These are phyloP conservation scores for Petrea volubilis DNA, from an alignment of 257 asterid genomes.

Conservation along the genomic window DNA sequence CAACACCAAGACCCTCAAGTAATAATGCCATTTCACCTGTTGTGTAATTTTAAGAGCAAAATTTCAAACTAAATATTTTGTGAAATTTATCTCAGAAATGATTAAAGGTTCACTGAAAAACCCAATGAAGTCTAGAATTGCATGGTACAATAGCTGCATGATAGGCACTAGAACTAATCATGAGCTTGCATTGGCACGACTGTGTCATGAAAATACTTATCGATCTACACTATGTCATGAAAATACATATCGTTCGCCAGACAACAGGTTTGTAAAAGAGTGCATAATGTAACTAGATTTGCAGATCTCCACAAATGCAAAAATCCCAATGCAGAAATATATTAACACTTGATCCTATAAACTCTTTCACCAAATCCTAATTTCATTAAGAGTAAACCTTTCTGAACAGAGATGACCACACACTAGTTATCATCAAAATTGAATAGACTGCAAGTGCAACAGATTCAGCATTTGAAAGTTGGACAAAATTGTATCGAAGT, in stretches of 20 bases:
- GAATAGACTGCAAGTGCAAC: not conserved
- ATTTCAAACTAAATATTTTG: not conserved
- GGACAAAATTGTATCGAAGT: not conserved
- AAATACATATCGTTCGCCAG: not conserved
- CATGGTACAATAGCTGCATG: not conserved
- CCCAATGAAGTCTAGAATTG: not conserved
- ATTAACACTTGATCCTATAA: not conserved
- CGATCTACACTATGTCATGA: not conserved
- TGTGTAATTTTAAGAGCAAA: not conserved
- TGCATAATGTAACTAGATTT: not conserved
- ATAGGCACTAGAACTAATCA: not conserved
- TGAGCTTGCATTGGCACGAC: not conserved
- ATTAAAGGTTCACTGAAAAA: not conserved
- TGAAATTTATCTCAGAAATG: not conserved
- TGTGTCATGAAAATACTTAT: no score
- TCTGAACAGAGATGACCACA: not conserved
- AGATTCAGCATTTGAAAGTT: not conserved
- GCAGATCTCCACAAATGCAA: not conserved
- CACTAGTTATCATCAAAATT: not conserved
- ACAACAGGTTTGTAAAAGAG: no score
- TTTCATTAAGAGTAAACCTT: not conserved
- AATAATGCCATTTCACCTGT: slow-evolving; percentile 96
- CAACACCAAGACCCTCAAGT: slow-evolving; percentile 75
- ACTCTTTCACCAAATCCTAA: not conserved
- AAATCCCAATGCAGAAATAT: not conserved